Percentiles rank a stretch among this genome's conserved stretches.
phyloP scores from a whole-genome alignment of 257 asterid species.

The Plectranthus barbatus region DNA sequence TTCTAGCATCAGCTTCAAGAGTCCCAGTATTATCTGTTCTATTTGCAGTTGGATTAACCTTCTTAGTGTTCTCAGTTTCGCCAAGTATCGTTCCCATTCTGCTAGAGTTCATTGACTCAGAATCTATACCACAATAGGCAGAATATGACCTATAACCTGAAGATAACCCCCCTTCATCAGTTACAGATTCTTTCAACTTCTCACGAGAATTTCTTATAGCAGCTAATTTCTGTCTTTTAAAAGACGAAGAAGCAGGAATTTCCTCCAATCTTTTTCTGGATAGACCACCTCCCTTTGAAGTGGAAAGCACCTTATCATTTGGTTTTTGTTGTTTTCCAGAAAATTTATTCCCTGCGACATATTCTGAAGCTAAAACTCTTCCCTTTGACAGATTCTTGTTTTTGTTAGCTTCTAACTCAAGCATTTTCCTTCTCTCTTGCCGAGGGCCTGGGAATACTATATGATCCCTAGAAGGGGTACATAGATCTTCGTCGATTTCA shows the following conservation, averaged over 20 bases:
- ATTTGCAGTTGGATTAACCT: conserved; percentile 25
- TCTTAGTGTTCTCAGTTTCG: conserved; percentile 24
- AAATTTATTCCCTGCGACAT: conserved; percentile 20
- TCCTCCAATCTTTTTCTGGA: conserved; percentile 34
- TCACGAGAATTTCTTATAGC: conserved; percentile 20
- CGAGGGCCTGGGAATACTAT: conserved; percentile 58
- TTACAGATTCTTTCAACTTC: conserved; percentile 21
- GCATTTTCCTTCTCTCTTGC: conserved; percentile 17
- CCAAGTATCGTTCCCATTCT: conserved; percentile 9
- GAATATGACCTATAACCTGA: conserved; percentile 37
- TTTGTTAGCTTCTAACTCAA: conserved; percentile 15
- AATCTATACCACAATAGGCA: conserved; percentile 14
- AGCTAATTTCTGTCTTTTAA: conserved; percentile 30
- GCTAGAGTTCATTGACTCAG: conserved; percentile 25
- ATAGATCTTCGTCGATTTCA: conserved; percentile 33
- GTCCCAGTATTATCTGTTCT: conserved; percentile 16
- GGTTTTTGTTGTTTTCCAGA: conserved; percentile 24
- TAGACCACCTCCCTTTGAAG: conserved; percentile 21
- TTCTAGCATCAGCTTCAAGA: conserved; percentile 50
- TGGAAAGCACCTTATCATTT: conserved; percentile 27
- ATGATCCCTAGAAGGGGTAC: conserved; percentile 67
- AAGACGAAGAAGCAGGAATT: conserved; percentile 14
- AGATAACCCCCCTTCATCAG: conserved; percentile 23
- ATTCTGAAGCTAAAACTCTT: conserved; percentile 19
- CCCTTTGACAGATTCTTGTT: conserved; percentile 16